Conservation (phyloP, 2,329 filamentous ascomycete genomes). For the Trichoderma breve region DNA sequence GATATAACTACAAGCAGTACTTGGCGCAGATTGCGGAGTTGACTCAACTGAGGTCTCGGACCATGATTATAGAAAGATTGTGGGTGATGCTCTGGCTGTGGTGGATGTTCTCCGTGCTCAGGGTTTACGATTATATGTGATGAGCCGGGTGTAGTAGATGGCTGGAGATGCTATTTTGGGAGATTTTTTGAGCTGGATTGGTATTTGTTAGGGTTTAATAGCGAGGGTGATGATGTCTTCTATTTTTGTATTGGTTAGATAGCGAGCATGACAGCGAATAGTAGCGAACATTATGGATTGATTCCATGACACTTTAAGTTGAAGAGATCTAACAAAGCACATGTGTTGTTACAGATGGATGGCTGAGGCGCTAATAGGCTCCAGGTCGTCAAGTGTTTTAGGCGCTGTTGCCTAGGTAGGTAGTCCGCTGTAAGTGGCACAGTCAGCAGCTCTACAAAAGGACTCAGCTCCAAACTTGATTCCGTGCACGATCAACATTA, state of each 20-base stretch:
- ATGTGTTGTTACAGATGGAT: not conserved
- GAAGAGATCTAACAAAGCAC: not conserved
- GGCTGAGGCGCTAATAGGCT: not conserved
- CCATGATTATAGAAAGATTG: not conserved
- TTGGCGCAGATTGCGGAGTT: not conserved
- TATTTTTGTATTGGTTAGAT: not conserved
- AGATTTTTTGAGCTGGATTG: not conserved
- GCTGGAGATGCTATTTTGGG: not conserved
- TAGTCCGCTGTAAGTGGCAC: not conserved
- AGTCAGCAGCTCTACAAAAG: not conserved
- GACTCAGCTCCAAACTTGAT: not conserved
- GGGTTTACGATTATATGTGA: not conserved
- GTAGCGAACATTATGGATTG: not conserved
- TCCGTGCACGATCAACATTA: not conserved
- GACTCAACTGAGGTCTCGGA: not conserved
- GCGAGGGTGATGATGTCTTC: not conserved
- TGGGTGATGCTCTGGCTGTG: not conserved
- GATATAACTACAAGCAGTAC: not conserved
- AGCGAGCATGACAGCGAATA: not conserved
- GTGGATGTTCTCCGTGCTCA: not conserved
- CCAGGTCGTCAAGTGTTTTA: not conserved
- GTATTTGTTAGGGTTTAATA: not conserved
- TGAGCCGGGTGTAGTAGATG: not conserved
- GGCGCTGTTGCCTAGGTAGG: not conserved
- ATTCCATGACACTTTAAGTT: not conserved